These are phyloP conservation scores for Aspergillus neotritici DNA, from an alignment of 2,329 filamentous ascomycete species.

Conservation along the genomic window DNA sequence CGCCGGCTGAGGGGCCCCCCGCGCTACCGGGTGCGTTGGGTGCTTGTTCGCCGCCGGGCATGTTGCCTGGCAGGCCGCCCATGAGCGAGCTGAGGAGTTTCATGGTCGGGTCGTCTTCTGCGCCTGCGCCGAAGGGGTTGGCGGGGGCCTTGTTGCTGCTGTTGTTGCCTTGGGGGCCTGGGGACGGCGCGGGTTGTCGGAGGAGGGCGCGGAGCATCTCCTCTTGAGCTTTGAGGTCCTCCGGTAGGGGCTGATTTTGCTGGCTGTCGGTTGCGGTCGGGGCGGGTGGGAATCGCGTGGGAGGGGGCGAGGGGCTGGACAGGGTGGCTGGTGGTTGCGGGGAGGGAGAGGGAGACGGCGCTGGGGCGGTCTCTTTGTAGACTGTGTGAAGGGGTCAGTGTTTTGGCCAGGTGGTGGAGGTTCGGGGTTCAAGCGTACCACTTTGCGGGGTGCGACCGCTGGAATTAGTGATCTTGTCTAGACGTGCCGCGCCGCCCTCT, in stretches of 20 bases:
- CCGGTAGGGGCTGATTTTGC: slow-evolving; percentile 16
- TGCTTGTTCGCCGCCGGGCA: slow-evolving; percentile 12
- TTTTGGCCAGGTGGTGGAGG: slow-evolving; percentile 1
- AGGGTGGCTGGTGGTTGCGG: slow-evolving; percentile 18
- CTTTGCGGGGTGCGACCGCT: slow-evolving; percentile 47
- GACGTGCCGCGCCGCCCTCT: slow-evolving; percentile 52
- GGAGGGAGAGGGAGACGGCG: slow-evolving; percentile 24
- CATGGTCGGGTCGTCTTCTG: slow-evolving; percentile 32
- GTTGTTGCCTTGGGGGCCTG: slow-evolving; percentile 13
- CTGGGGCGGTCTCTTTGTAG: slow-evolving; percentile 21
- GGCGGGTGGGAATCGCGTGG: slow-evolving; percentile 1
- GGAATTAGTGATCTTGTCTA: slow-evolving; percentile 58
- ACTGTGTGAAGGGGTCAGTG: slow-evolving; percentile 11
- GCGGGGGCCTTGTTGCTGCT: no score
- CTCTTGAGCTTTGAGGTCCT: slow-evolving; percentile 36
- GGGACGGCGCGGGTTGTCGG: slow-evolving; percentile 25
- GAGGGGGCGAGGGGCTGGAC: slow-evolving; percentile 6
- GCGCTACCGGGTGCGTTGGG: slow-evolving; percentile 22
- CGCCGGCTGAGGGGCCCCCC: slow-evolving; percentile 12
- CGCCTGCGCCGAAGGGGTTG: background rate
- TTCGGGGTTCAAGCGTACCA: slow-evolving; percentile 21
- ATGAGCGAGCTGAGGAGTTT: slow-evolving; percentile 34
- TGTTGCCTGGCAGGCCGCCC: slow-evolving; percentile 23
- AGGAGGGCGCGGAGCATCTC: slow-evolving; percentile 39
- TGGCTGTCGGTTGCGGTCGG: slow-evolving; percentile 12